These are phyloP conservation scores for Croton setiger DNA, from an alignment of 441 rosid genomes.

Conservation along the genomic window DNA sequence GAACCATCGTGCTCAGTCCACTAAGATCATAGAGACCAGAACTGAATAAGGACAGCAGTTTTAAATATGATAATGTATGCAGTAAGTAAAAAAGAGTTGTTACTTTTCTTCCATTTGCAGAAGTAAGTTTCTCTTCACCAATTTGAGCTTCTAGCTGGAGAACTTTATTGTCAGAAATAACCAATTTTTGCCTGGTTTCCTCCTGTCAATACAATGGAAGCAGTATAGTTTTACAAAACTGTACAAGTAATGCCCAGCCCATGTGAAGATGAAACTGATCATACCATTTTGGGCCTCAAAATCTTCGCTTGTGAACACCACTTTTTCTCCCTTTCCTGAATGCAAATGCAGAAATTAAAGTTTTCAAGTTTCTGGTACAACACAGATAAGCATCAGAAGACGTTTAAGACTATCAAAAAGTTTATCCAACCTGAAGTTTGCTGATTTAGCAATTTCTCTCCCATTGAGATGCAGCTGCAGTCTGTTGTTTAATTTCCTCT, in stretches of 20 bases:
- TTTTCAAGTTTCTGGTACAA: conserved; percentile 19
- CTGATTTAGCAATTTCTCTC: conserved; percentile 69
- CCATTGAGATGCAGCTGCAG: conserved; percentile 55
- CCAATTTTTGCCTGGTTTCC: conserved; percentile 83
- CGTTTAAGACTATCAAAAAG: conserved; percentile 18
- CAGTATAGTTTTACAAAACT: conserved; percentile 8
- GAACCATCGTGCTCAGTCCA: conserved; percentile 13
- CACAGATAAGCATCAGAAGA: conserved; percentile 16
- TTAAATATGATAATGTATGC: conserved; percentile 1
- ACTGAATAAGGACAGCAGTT: neutral
- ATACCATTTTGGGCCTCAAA: conserved; percentile 84
- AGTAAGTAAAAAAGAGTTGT: conserved; percentile 22
- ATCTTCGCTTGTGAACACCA: conserved; percentile 68
- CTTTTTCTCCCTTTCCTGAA: conserved; percentile 75
- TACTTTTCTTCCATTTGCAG: conserved; percentile 69
- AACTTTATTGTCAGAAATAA: conserved; percentile 71
- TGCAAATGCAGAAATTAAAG: conserved; percentile 24
- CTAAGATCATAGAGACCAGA: neutral
- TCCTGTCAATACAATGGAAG: conserved; percentile 46
- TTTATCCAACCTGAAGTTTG: conserved; percentile 69
- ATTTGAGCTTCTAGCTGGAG: conserved; percentile 90
- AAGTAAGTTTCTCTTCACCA: conserved; percentile 64
- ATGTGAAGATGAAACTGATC: conserved; percentile 8
- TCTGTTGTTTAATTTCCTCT: conserved; percentile 59
- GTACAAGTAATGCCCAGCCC: neutral